A percentile compares a stretch with the other conserved stretches of the same genome.
These are phyloP conservation scores for Ophidiomyces ophidiicola DNA, from an alignment of 2,329 filamentous ascomycete species.

Conservation along the genomic window DNA sequence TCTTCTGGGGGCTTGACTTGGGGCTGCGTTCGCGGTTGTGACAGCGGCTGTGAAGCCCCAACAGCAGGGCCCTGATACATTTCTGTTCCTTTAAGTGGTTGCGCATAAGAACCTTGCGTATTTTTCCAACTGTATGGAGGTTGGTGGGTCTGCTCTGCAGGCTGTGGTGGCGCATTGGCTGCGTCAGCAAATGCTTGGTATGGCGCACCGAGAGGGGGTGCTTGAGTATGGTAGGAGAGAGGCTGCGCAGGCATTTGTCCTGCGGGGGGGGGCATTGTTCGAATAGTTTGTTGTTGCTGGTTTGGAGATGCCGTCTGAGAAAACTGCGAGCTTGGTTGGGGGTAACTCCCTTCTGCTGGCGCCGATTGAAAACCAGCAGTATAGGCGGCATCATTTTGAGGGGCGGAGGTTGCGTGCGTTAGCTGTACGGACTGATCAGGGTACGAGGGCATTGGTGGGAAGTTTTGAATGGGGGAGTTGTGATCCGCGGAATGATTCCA, in stretches of 20 bases:
- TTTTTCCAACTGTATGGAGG: conserved; percentile 6
- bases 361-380: neutral
- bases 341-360: neutral
- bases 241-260: neutral
- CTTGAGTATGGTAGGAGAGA: neutral
- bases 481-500: conserved; percentile 7
- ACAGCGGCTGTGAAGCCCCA: conserved; percentile 19
- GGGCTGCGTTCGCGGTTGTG: conserved; percentile 43
- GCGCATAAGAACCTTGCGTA: neutral
- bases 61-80: neutral
- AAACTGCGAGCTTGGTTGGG: conserved; percentile 6
- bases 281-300: neutral
- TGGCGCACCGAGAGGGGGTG: neutral
- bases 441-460: conserved; percentile 2
- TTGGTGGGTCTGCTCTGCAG: neutral
- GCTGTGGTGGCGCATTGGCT: neutral
- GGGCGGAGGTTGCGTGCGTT: neutral
- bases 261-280: neutral
- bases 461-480: neutral
- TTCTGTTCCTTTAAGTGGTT: conserved; percentile 16
- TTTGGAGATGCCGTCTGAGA: neutral
- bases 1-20: conserved; percentile 51
- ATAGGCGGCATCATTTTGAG: neutral
- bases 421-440: conserved; percentile 1
- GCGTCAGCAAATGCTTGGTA: conserved; percentile 3